Evolutionary conservation across 768 basidiomycete genomes (phyloP).

Genomic region (Suillus cothurnatus): DNA sequence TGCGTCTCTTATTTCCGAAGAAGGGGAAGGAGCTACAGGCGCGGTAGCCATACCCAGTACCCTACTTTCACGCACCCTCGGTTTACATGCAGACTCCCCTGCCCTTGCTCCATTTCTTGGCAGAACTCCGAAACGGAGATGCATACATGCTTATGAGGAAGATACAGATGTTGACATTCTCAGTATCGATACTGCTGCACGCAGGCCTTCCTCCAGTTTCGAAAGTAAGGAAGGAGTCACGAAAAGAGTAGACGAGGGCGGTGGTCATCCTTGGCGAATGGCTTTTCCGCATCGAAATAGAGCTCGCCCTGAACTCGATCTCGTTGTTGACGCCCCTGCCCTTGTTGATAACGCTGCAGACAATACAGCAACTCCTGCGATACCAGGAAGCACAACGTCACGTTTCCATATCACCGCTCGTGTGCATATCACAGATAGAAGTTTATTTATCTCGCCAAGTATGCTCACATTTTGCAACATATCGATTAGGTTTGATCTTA

Average conservation of each 20-base stretch:
- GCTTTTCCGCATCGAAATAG: constrained; percentile 42
- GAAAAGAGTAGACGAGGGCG: neutral
- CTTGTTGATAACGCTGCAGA: constrained; percentile 20
- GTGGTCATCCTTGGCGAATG: constrained; percentile 35
- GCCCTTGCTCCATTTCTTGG: constrained; percentile 54
- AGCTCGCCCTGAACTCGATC: constrained; percentile 42
- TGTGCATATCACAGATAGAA: constrained; percentile 44
- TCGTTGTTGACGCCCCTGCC: constrained; percentile 18
- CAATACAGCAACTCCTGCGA: constrained; percentile 6
- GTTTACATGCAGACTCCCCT: constrained; percentile 52
- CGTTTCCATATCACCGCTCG: constrained; percentile 52
- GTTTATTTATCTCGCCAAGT: constrained; percentile 46
- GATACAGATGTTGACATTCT: constrained; percentile 38
- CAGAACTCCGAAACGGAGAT: constrained; percentile 42
- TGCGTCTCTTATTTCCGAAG: constrained; percentile 8
- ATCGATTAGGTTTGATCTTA: neutral
- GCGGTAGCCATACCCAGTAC: constrained; percentile 30
- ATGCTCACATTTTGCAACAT: constrained; percentile 10
- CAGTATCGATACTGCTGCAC: constrained; percentile 11
- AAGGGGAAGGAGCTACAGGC: neutral
- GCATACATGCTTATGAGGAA: constrained; percentile 40
- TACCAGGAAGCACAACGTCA: constrained; percentile 24
- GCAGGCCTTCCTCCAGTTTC: neutral
- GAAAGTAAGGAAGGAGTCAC: neutral
- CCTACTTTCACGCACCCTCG: constrained; percentile 49